A percentile compares a stretch with the other conserved stretches of the same genome.
Evolutionary conservation across 129 eudicot genomes (phyloP).

Genomic region (Calendula officinalis): DNA sequence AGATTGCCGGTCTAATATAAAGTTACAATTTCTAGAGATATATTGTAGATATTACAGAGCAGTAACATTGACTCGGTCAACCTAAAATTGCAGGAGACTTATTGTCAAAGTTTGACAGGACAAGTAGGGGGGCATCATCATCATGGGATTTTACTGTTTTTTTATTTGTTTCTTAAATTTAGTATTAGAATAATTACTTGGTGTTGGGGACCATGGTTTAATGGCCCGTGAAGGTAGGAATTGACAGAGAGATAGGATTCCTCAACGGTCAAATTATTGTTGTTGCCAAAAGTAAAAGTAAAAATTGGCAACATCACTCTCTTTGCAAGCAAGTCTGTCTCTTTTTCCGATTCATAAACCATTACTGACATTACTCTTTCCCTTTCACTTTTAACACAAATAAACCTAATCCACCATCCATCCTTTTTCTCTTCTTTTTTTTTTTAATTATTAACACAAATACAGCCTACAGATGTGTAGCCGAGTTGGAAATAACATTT

Average conservation of each 20-base stretch:
- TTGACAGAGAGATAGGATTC: slow-evolving; percentile 21
- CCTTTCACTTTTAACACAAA: neutral
- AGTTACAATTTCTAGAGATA: too few relatives aligned
- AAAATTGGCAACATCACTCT: slow-evolving; percentile 6
- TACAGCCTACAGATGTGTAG: too few relatives aligned
- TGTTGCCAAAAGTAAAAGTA: slow-evolving; percentile 29
- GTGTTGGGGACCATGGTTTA: slow-evolving; percentile 12
- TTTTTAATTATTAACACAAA: too few relatives aligned
- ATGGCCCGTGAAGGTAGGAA: slow-evolving; percentile 39
- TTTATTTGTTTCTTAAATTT: neutral
- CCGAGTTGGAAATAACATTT: too few relatives aligned
- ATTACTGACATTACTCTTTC: slow-evolving; percentile 8
- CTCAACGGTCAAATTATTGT: slow-evolving; percentile 38
- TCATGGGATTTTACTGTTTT: slow-evolving; percentile 3
- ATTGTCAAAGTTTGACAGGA: slow-evolving; percentile 24
- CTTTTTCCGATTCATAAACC: slow-evolving; percentile 15
- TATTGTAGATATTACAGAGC: too few relatives aligned
- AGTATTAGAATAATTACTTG: neutral
- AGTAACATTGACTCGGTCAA: slow-evolving; percentile 26
- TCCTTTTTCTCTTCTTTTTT: too few relatives aligned
- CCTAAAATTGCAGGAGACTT: slow-evolving; percentile 18
- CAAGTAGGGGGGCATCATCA: neutral
- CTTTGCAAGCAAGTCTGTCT: slow-evolving; percentile 24
- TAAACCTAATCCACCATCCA: too few relatives aligned
- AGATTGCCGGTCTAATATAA: too few relatives aligned